Percentiles rank a stretch among this genome's conserved stretches.
phyloP scores from a whole-genome alignment of 352 stramenopile species.

The Poterioochromonas sp. region DNA sequence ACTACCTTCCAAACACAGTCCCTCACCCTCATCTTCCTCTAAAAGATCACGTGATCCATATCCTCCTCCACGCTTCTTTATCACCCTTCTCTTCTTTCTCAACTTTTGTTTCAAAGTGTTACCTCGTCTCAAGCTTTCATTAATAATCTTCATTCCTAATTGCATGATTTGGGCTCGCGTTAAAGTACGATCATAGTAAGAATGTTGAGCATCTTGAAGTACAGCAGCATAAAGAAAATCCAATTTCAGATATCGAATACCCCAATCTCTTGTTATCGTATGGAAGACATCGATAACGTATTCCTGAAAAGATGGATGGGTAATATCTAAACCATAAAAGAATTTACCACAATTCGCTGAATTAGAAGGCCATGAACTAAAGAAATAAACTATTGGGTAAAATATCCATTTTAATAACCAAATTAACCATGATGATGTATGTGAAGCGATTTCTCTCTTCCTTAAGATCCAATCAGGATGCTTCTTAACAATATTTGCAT shows the following conservation, averaged over 20 bases:
- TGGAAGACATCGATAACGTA: constrained; percentile 53
- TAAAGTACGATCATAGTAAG: constrained; percentile 54
- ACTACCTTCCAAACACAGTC: too few relatives aligned
- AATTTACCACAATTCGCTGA: constrained; percentile 65
- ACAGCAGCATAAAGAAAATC: constrained; percentile 66
- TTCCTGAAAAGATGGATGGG: constrained; percentile 54
- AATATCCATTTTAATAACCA: neutral
- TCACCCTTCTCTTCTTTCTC: too few relatives aligned
- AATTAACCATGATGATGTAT: neutral
- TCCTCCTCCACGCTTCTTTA: too few relatives aligned
- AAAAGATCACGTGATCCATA: too few relatives aligned
- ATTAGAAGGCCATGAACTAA: constrained; percentile 46
- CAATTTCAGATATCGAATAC: constrained; percentile 61
- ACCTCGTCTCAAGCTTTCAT: constrained; percentile 36
- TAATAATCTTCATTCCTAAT: constrained; percentile 55
- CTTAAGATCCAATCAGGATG: constrained; percentile 66
- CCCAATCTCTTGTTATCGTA: constrained; percentile 55
- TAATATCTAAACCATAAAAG: constrained; percentile 65
- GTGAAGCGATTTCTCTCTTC: constrained; percentile 46
- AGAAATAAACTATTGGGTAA: neutral
- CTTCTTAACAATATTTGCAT: constrained; percentile 50
- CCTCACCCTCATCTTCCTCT: too few relatives aligned
- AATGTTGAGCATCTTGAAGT: constrained; percentile 52
- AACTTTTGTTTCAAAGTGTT: too few relatives aligned
- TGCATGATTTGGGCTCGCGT: constrained; percentile 58